phyloP scores from a whole-genome alignment of 2,329 filamentous ascomycete species.

The Diaporthe capsici region DNA sequence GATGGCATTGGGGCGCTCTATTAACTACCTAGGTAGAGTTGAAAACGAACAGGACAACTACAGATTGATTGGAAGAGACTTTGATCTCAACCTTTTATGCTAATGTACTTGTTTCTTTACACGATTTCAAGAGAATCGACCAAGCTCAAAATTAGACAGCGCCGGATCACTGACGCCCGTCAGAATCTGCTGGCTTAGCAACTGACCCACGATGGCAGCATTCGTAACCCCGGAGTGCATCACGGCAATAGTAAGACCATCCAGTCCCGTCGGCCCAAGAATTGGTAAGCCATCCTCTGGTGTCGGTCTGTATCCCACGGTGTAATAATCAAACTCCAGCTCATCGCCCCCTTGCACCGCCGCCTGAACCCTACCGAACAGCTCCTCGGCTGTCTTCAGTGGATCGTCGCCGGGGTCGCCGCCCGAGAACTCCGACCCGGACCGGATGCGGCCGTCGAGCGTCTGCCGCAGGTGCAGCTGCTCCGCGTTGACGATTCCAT shows the following conservation, averaged over 20 bases:
- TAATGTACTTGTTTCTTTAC: background rate
- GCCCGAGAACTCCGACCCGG: conserved; percentile 45
- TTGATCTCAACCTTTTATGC: background rate
- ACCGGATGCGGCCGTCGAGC: conserved; percentile 46
- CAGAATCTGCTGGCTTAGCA: conserved; percentile 43
- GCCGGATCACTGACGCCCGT: conserved; percentile 43
- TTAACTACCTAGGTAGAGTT: no score
- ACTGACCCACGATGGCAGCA: conserved; percentile 46
- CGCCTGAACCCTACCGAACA: conserved; percentile 45
- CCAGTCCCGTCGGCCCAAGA: conserved; percentile 46
- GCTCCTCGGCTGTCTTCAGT: conserved; percentile 43
- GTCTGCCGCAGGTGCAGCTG: conserved; percentile 51
- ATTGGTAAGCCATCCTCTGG: conserved; percentile 49
- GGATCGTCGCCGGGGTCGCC: conserved; percentile 45
- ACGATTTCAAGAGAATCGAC: conserved; percentile 36
- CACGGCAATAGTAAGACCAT: conserved; percentile 49
- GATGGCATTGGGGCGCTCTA: background rate
- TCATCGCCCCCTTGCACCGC: conserved; percentile 42
- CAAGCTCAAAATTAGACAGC: conserved; percentile 41
- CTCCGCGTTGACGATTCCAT: conserved; percentile 45
- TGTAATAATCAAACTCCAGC: conserved; percentile 49
- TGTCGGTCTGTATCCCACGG: conserved; percentile 47
- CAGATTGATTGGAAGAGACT: background rate
- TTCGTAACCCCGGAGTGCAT: conserved; percentile 52
- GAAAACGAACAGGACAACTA: background rate